Percentiles rank a stretch among this genome's conserved stretches.
These are phyloP conservation scores for Aspergillus sp. DNA, from an alignment of 2,329 filamentous ascomycete species.

Conservation along the genomic window DNA sequence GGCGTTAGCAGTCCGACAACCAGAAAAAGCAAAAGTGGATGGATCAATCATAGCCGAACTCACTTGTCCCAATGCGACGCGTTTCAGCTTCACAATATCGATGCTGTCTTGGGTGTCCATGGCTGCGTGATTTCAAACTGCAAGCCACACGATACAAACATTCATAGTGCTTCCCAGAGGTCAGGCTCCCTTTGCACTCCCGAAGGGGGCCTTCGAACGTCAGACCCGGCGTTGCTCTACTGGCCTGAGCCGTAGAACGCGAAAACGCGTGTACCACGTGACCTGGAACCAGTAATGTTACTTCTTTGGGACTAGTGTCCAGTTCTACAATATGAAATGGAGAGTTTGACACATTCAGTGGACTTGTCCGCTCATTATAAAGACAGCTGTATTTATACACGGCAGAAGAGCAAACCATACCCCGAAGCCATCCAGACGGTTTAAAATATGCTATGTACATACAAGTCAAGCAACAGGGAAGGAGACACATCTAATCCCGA, in stretches of 20 bases:
- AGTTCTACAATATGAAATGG: not conserved
- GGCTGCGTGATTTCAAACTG: constrained; percentile 1
- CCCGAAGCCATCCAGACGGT: not conserved
- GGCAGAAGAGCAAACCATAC: not conserved
- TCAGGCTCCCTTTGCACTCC: not conserved
- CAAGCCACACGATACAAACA: not conserved
- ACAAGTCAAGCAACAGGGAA: not conserved
- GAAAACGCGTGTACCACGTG: constrained; percentile 28
- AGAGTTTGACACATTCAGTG: not conserved
- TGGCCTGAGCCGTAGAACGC: constrained; percentile 16
- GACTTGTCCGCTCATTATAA: not conserved
- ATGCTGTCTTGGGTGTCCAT: constrained; percentile 39
- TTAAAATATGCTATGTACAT: not conserved
- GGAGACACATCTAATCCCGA: constrained; percentile 42
- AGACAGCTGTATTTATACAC: not conserved
- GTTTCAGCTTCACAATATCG: constrained; percentile 35
- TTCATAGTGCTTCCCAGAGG: not conserved
- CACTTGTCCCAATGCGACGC: constrained; percentile 35
- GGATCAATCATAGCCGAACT: constrained; percentile 16
- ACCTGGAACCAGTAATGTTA: constrained; percentile 16
- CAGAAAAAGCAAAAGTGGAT: constrained; percentile 17
- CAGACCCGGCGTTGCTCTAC: not conserved
- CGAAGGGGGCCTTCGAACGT: not conserved
- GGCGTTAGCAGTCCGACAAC: constrained; percentile 23
- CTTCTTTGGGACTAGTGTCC: constrained; percentile 10